These are phyloP conservation scores for Hypoxylon crocopeplum DNA, from an alignment of 495 filamentous ascomycete species.

Conservation along the genomic window DNA sequence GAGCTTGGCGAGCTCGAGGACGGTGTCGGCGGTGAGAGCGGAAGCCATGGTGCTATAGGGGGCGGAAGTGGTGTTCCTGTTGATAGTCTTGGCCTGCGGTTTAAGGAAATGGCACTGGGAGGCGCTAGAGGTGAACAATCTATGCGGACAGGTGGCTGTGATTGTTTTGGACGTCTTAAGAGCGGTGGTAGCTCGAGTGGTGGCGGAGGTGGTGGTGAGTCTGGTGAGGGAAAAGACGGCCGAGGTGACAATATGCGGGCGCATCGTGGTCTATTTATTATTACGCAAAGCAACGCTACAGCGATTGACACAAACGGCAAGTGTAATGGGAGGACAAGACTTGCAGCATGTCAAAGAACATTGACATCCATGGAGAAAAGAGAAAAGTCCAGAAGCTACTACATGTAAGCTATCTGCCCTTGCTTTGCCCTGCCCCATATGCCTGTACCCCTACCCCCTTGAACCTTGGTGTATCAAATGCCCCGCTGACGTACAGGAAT, in stretches of 20 bases:
- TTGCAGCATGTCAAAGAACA: background rate
- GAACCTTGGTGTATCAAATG: slow-evolving; percentile 23
- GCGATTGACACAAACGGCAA: slow-evolving; percentile 14
- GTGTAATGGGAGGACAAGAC: slow-evolving; percentile 1
- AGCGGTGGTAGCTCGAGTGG: slow-evolving; percentile 13
- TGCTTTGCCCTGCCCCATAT: background rate
- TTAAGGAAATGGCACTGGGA: slow-evolving; percentile 11
- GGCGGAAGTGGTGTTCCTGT: slow-evolving; percentile 9
- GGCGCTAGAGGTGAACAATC: slow-evolving; percentile 32
- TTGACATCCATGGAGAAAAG: background rate
- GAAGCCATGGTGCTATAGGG: slow-evolving; percentile 37
- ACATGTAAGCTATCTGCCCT: slow-evolving; percentile 2
- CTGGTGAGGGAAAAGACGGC: slow-evolving; percentile 35
- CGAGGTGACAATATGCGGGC: slow-evolving; percentile 37
- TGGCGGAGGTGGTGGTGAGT: slow-evolving; percentile 31
- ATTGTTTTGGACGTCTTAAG: slow-evolving; percentile 7
- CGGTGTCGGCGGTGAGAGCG: slow-evolving; percentile 41
- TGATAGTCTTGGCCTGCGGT: slow-evolving; percentile 17
- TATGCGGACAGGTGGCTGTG: slow-evolving; percentile 23
- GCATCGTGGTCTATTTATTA: slow-evolving; percentile 42
- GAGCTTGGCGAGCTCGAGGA: slow-evolving; percentile 60
- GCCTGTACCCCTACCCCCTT: slow-evolving; percentile 9
- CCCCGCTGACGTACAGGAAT: slow-evolving; percentile 28
- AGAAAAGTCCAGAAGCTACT: slow-evolving; percentile 28
- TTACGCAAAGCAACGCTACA: slow-evolving; percentile 1